Evolutionary conservation across 345 rosid species (phyloP).

Genomic region (Eucalyptus marginata): DNA sequence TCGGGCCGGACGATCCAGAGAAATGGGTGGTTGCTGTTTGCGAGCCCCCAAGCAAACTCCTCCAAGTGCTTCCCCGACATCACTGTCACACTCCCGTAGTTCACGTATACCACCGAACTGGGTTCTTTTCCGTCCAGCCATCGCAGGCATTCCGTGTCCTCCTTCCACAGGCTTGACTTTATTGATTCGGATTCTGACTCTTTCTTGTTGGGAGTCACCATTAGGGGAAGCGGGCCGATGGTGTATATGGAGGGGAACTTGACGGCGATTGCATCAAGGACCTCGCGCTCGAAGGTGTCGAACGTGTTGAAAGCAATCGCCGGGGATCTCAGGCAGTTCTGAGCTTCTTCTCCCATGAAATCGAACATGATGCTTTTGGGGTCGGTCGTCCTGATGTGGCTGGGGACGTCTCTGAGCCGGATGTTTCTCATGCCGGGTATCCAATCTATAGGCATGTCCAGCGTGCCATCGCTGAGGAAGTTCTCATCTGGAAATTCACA

Average conservation of each 20-base stretch:
- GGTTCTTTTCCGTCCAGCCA: constrained; percentile 1
- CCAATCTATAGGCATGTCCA: constrained; percentile 1
- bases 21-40: constrained; percentile 2
- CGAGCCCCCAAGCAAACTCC: constrained; percentile 3
- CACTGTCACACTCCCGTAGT: neutral
- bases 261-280: neutral
- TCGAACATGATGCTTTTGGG: neutral
- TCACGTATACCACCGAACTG: neutral
- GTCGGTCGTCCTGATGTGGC: neutral
- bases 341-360: neutral
- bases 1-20: constrained; percentile 4
- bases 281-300: neutral
- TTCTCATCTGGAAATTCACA: neutral
- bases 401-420: constrained; percentile 2
- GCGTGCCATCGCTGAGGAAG: neutral
- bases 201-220: neutral
- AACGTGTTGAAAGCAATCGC: constrained; percentile 1
- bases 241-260: constrained; percentile 2
- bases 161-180: constrained; percentile 1
- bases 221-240: neutral
- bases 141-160: neutral
- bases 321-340: neutral
- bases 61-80: neutral
- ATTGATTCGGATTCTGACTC: neutral
- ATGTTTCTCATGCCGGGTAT: neutral